These are phyloP conservation scores for Auricularia sp. DNA, from an alignment of 768 basidiomycete species.

Conservation along the genomic window DNA sequence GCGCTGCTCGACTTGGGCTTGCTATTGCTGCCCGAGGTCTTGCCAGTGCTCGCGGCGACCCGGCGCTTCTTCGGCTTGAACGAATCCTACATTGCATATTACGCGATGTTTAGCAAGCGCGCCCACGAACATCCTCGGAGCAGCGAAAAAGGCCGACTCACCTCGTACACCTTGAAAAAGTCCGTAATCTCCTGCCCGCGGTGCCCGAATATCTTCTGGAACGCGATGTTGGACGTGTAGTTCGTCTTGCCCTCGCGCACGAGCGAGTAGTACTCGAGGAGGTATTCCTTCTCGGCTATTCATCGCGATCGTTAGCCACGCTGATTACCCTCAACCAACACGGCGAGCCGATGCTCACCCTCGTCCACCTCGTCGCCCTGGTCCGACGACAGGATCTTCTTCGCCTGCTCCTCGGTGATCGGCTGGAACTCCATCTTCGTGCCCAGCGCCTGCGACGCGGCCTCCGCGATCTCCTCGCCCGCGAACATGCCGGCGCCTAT, in stretches of 20 bases:
- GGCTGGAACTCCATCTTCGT: slow-evolving; percentile 18
- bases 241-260: slow-evolving; percentile 26
- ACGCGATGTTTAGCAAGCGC: no score
- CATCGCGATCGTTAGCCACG: not conserved
- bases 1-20: no score
- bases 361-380: not conserved
- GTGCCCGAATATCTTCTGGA: slow-evolving; percentile 15
- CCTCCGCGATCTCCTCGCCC: slow-evolving; percentile 19
- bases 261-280: slow-evolving; percentile 23
- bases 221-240: slow-evolving; percentile 16
- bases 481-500: slow-evolving; percentile 12
- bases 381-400: not conserved
- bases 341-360: not conserved
- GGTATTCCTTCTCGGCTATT: slow-evolving; percentile 22
- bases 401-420: slow-evolving; percentile 15
- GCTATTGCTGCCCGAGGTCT: no score
- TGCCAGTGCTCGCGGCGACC: not conserved
- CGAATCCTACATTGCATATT: not conserved
- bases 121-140: no score
- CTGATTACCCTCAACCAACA: not conserved
- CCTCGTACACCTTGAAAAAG: not conserved
- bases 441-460: slow-evolving; percentile 15
- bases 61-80: not conserved
- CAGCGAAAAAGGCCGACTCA: not conserved
- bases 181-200: not conserved